Conservation (phyloP, 306 rosid species). For the Pterocarpus santalinus region DNA sequence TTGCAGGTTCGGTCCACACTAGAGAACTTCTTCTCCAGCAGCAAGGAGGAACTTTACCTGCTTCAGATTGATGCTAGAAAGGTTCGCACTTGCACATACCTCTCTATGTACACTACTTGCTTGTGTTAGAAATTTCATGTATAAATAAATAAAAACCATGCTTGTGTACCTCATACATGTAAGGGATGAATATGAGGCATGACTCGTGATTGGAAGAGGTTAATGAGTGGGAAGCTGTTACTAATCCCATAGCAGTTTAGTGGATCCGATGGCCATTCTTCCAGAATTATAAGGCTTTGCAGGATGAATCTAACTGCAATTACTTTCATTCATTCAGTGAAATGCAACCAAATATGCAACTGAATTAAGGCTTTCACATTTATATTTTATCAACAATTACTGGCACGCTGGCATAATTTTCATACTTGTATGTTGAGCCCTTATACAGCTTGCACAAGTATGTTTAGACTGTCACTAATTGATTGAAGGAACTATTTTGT, state of each 20-base stretch:
- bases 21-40: conserved; percentile 68
- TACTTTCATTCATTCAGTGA: too few relatives aligned
- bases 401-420: not conserved
- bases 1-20: conserved; percentile 75
- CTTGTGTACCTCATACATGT: conserved; percentile 13
- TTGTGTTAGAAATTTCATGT: not conserved
- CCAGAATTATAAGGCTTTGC: conserved; percentile 10
- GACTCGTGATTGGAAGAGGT: too few relatives aligned
- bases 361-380: too few relatives aligned
- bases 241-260: not conserved
- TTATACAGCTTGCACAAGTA: not conserved
- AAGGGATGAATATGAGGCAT: not conserved
- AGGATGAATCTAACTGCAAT: not conserved
- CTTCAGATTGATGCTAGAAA: conserved; percentile 83
- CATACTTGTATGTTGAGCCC: not conserved
- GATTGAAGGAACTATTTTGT: not conserved
- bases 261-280: conserved; percentile 16
- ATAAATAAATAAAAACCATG: conserved; percentile 16
- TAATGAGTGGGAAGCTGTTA: not conserved
- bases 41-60: conserved; percentile 70
- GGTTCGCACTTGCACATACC: conserved; percentile 52
- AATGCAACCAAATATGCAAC: too few relatives aligned
- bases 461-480: not conserved
- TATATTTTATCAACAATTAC: not conserved
- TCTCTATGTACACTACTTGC: not conserved